Evolutionary conservation across 2,329 filamentous ascomycete genomes (phyloP), one percentile per base, ranked within the genome.

Genomic region (Aspergillus ruber): DNA sequence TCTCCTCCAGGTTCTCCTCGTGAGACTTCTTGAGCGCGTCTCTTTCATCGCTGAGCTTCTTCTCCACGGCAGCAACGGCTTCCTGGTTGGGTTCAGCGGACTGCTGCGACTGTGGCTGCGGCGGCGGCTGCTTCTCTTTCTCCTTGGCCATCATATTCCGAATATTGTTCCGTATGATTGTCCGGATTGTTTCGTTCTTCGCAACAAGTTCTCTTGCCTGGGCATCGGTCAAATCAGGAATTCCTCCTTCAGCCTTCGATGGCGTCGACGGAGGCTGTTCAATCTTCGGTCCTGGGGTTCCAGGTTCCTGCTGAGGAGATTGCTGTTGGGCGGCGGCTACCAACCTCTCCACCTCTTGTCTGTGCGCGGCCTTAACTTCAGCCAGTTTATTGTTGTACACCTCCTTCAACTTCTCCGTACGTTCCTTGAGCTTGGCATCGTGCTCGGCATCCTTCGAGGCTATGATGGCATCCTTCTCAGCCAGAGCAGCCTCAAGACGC

Each of bases 341-440:
- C 15, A 79, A 57, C 42, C 69, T 70, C 54, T 78, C 72, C 6
- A 79, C 54, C 51, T 76, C 75, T 45, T 73, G 68, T 42, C 74
- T 70, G 45, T 80, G 73, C 47, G 73, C 64, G 27, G 74, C 70
- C 51, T 70, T 75, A 9, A 74, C 68, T 43, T 83, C 79, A 7
- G 64, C 68, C 13, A 95, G 74, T 62, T 86, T 88, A 61, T 81
- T 83, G 58, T 86, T 86, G 50, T 87, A 74, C 9, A 78, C 82
- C 25, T 81, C 78, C 60, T 90, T 86, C 13, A 85, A 72, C 50
- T 83, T 80, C 46, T 79, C 76, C 1, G 73, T 64, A 9, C 68
- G 64, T 48, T 74, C 68, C 43, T 78, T 72, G 48, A 74, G 60
- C 45, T 74, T 69, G 21, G 72, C 65, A 45, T 81, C 76, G 27